Evolutionary conservation across 306 rosid genomes (phyloP).

Genomic region (Cucurbita moschata): DNA sequence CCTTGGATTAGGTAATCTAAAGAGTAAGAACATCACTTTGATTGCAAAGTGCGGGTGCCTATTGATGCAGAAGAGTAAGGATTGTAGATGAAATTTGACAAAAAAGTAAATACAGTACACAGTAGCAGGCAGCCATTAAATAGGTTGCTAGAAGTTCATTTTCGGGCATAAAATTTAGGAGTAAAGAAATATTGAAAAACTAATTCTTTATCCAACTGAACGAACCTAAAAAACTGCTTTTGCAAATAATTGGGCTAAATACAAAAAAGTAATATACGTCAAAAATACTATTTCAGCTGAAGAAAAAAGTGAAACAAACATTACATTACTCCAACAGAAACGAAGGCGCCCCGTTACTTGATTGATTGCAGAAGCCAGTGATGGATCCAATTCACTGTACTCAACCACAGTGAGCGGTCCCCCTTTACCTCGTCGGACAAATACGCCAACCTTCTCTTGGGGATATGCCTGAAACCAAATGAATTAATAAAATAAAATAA

Average conservation of each 20-base stretch:
- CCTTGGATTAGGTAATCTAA: not conserved
- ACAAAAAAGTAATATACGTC: not conserved
- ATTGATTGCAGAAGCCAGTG: slow-evolving; percentile 76
- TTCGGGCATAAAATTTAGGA: no score
- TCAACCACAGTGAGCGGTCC: slow-evolving; percentile 95
- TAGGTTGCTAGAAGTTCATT: no score
- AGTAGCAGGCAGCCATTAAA: no score
- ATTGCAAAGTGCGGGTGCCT: not conserved
- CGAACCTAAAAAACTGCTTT: no score
- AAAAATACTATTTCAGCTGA: slow-evolving; percentile 11
- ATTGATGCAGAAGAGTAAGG: no score
- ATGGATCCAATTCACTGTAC: slow-evolving; percentile 74
- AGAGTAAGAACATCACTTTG: no score
- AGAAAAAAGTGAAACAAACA: slow-evolving; percentile 14
- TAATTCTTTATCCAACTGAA: no score
- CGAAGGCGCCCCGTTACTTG: slow-evolving; percentile 95
- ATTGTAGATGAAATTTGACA: no score
- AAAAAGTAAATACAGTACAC: no score
- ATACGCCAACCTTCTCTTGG: slow-evolving; percentile 97
- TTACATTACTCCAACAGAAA: slow-evolving; percentile 96
- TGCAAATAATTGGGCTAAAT: not conserved
- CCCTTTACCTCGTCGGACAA: slow-evolving; percentile 89
- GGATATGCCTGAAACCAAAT: slow-evolving; percentile 70
- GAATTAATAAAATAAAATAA: not conserved
- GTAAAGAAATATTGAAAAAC: no score